Base-by-base conservation (phyloP, 495 filamentous ascomycete genomes). In the Rusavskia elegans region DNA sequence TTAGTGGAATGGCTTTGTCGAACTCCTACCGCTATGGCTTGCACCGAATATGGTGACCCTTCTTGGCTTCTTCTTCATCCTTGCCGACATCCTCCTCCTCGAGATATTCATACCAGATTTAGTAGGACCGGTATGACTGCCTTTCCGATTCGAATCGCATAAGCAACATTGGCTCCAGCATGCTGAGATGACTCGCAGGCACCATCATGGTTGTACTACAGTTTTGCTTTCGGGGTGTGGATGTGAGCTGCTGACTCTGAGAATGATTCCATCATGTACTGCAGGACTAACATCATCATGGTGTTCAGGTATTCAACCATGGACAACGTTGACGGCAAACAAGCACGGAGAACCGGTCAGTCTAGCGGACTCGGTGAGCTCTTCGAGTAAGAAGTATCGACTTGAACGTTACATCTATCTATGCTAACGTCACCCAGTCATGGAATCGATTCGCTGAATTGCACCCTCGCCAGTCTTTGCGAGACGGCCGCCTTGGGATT, bases 311-410 rank as follows among this genome's bases (percentile, higher is more conserved):
- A 97, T 69, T 94, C 90, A 37, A 98, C 92, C 13, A 84, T 98
- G 80, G 92, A 98, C 71, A 98, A 98, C 63, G 82, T 98, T 38
- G 92, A 98, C 65, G 92, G 92, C 53, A 98, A 98, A 72, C 92
- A 98, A 70, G 92, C 92, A 25, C 73, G 92, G 52, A 76, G 92
- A 54, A 98, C 93, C 8, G 90, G 92, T 6, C 95, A 90, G 14
- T 97, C 92, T 39, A 95, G 88, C 61, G 86, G 86, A 11, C 71
- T 98, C 25, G 92, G 92, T 53, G 92, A 98, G 66, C 79, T 98
- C 19, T 98, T 98, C 71, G 92, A 98, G 80, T 84, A 71, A 58
- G 79, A 44, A 10, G 13, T 23, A 42, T 40, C 48, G 55, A 37
- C 59, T 68, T 76, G 7, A 29, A 23, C 53, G 76, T 58, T 7